Evolutionary conservation across 1,284 basidiomycete genomes (phyloP).

Genomic region (Volvariella surrecta): DNA sequence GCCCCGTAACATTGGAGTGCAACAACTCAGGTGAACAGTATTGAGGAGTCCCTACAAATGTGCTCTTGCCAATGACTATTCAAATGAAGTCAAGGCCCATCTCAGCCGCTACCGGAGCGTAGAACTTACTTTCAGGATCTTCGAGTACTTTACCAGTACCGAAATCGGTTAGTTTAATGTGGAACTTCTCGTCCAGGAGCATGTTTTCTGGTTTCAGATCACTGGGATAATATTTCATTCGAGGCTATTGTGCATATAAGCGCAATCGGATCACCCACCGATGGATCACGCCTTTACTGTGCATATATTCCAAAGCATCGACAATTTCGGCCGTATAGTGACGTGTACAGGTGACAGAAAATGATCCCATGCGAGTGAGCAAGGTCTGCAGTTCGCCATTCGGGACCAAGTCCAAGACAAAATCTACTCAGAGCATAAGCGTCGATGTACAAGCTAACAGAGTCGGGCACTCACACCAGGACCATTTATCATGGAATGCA

Average conservation of each 20-base stretch:
- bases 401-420: conserved; percentile 83
- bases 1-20: conserved; percentile 64
- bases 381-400: conserved; percentile 85
- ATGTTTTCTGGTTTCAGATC: conserved; percentile 94
- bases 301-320: conserved; percentile 86
- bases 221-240: conserved; percentile 21
- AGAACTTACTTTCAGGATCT: conserved; percentile 33
- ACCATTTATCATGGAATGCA: conserved; percentile 80
- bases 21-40: conserved; percentile 94
- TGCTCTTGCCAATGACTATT: conserved; percentile 37
- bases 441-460: not conserved
- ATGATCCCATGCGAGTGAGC: conserved; percentile 75
- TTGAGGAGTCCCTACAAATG: conserved; percentile 95
- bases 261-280: conserved; percentile 37
- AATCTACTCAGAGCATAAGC: conserved; percentile 46
- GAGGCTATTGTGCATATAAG: conserved; percentile 3
- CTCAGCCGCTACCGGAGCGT: conserved; percentile 9
- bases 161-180: conserved; percentile 95
- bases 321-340: conserved; percentile 87
- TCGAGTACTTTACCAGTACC: conserved; percentile 89
- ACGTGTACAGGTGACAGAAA: conserved; percentile 65
- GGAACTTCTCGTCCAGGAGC: conserved; percentile 75
- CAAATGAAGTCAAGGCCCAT: conserved; percentile 12
- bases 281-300: conserved; percentile 82
- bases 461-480: conserved; percentile 60